Evolutionary conservation across 306 rosid genomes (phyloP).

Genomic region (Vicia faba): DNA sequence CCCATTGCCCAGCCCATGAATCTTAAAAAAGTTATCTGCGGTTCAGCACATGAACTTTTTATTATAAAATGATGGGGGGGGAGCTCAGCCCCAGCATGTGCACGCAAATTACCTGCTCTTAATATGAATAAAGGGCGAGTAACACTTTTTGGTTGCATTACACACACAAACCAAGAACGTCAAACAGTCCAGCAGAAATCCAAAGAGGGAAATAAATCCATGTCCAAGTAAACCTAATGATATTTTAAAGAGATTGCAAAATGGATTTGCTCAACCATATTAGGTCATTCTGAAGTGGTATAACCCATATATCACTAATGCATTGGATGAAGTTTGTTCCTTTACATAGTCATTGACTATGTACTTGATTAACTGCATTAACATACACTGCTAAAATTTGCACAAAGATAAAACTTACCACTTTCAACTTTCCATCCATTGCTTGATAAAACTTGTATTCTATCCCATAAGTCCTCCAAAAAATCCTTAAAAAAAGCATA

Average conservation of each 20-base stretch:
- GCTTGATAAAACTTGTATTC: conserved; percentile 64
- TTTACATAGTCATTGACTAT: neutral
- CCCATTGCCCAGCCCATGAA: neutral
- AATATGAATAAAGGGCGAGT: neutral
- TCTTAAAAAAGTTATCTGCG: neutral
- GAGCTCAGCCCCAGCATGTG: neutral
- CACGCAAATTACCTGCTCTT: conserved; percentile 12
- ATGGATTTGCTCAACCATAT: conserved; percentile 7
- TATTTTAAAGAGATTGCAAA: conserved; percentile 18
- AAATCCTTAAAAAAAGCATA: conserved; percentile 65
- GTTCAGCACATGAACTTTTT: neutral
- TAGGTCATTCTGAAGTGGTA: conserved; percentile 11
- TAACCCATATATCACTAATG: conserved; percentile 1
- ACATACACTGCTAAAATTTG: conserved; percentile 1
- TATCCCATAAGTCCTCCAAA: conserved; percentile 93
- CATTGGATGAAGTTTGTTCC: neutral
- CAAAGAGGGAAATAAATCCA: neutral
- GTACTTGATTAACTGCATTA: neutral
- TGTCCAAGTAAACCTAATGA: conserved; percentile 2
- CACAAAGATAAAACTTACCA: conserved; percentile 51
- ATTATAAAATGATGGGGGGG: neutral
- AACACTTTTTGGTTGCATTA: neutral
- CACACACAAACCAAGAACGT: conserved; percentile 2
- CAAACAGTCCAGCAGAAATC: neutral
- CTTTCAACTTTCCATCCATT: conserved; percentile 97